Percentiles rank a stretch among this genome's conserved stretches.
These are phyloP conservation scores for Zancudomyces culisetae DNA, from an alignment of 371 early-diverging fungal genomes.

Conservation along the genomic window DNA sequence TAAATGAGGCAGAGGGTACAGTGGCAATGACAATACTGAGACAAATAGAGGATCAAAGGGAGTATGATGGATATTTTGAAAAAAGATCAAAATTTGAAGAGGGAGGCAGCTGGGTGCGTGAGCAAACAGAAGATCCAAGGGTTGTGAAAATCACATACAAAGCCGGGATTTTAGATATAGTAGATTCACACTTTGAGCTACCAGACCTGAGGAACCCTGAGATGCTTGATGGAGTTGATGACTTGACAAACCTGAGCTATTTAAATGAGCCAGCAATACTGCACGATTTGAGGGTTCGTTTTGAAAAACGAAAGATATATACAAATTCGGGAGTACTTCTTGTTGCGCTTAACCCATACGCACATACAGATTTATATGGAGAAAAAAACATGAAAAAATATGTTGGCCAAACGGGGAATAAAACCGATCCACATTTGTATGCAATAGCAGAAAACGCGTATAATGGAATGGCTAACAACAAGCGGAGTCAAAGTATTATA, in stretches of 20 bases:
- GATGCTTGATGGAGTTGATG: conserved; percentile 73
- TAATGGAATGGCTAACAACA: conserved; percentile 74
- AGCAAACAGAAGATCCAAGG: background rate
- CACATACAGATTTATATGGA: conserved; percentile 65
- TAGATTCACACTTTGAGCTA: conserved; percentile 4
- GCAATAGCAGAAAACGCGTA: conserved; percentile 97
- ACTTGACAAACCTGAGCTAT: conserved; percentile 77
- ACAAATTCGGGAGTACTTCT: conserved; percentile 98
- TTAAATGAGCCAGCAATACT: conserved; percentile 86
- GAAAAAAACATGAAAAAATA: conserved; percentile 78
- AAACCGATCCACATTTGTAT: conserved; percentile 97
- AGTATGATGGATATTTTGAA: background rate
- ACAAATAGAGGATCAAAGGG: background rate
- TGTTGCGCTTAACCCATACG: conserved; percentile 97
- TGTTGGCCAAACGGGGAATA: conserved; percentile 73
- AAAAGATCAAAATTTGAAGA: background rate
- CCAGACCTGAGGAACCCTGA: conserved; percentile 53
- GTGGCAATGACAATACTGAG: background rate
- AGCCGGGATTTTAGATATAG: background rate
- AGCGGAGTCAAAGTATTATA: conserved; percentile 95
- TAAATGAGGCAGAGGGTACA: background rate
- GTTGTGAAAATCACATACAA: conserved; percentile 1
- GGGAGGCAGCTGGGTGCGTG: background rate
- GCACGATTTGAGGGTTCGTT: conserved; percentile 72
- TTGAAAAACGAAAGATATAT: conserved; percentile 82